A percentile compares a stretch with the other conserved stretches of the same genome.
Evolutionary conservation across 495 filamentous ascomycete genomes (phyloP).

Genomic region (Tuber brumale): DNA sequence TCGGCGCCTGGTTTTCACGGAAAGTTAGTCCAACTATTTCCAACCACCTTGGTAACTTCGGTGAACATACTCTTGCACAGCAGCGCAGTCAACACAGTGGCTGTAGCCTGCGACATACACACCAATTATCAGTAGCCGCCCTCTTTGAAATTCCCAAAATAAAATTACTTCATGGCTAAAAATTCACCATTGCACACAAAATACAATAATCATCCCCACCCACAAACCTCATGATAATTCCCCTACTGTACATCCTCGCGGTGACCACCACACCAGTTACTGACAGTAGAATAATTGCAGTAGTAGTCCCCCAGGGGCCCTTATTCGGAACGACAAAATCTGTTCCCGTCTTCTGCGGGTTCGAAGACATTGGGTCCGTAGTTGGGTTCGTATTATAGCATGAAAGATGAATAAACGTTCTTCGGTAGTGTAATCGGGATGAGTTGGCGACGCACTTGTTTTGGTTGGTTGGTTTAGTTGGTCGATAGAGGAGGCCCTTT

Average conservation of each 20-base stretch:
- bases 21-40: neutral
- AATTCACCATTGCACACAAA: constrained; percentile 10
- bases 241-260: constrained; percentile 9
- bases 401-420: neutral
- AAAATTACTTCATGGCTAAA: neutral
- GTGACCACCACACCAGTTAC: neutral
- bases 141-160: neutral
- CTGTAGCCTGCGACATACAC: neutral
- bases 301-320: neutral
- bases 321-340: neutral
- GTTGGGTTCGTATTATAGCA: neutral
- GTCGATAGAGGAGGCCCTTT: neutral
- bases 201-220: constrained; percentile 15
- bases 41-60: neutral
- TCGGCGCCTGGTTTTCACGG: neutral
- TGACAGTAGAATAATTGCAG: neutral
- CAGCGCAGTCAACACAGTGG: neutral
- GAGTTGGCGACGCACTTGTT: neutral
- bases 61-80: constrained; percentile 1
- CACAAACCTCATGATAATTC: constrained; percentile 6
- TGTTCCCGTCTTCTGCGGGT: neutral
- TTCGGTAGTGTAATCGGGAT: neutral
- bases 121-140: neutral
- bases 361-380: neutral
- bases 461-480: neutral